Percentiles rank a stretch among this genome's conserved stretches.
These are phyloP conservation scores for Trichoderma lentiforme DNA, from an alignment of 2,329 filamentous ascomycete genomes.

Conservation along the genomic window DNA sequence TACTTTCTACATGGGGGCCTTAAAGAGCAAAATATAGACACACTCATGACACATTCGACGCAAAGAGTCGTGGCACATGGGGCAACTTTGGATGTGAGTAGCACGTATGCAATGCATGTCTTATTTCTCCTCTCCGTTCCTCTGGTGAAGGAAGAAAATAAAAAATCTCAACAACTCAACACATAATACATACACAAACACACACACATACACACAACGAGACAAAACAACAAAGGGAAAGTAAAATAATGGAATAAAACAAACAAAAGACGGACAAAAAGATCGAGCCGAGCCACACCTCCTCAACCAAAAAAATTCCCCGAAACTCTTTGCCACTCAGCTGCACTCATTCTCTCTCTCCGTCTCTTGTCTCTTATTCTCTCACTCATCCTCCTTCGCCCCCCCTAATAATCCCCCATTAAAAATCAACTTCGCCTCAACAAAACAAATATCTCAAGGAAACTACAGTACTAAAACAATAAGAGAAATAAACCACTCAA, in stretches of 20 bases:
- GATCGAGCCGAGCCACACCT: not conserved
- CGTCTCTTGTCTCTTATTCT: not conserved
- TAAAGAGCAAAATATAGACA: not conserved
- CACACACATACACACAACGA: not conserved
- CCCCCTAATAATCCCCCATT: not conserved
- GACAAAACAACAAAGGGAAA: not conserved
- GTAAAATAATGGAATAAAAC: not conserved
- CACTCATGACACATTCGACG: not conserved
- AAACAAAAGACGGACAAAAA: not conserved
- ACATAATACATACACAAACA: not conserved
- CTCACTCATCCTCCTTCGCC: not conserved
- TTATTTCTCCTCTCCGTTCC: not conserved
- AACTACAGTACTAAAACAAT: not conserved
- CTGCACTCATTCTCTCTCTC: not conserved
- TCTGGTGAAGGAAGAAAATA: not conserved
- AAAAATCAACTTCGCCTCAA: not conserved
- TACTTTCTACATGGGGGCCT: not conserved
- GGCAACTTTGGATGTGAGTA: not conserved
- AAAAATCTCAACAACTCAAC: not conserved
- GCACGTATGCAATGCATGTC: conserved; percentile 10
- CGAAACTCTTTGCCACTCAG: not conserved
- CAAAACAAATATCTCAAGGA: not conserved
- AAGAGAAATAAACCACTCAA: not conserved
- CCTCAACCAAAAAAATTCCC: not conserved
- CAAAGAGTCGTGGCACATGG: not conserved